Base-by-base conservation (phyloP, 2,329 filamentous ascomycete genomes). In the Bertia moriformis region DNA sequence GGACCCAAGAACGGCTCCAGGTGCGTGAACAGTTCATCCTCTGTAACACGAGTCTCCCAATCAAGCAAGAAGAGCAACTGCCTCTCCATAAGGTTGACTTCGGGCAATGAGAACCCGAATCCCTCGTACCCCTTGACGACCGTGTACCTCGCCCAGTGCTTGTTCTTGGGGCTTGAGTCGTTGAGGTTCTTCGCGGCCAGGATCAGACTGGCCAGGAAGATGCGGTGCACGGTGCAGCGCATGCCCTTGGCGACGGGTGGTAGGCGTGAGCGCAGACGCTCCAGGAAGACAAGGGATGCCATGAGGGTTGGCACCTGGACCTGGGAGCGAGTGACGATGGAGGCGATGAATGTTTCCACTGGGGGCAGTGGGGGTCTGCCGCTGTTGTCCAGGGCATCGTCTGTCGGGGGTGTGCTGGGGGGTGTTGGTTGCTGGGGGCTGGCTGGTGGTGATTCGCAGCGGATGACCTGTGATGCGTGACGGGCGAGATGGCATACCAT, bases 401-500 rank as follows among this genome's bases (percentile, higher is more conserved):
- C 32, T 15, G 17, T 13, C 17, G 32, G 32, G 17, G 32, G 32
- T 10, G 32, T 35, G 10, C 10, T 12, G 10, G 32, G 32, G 17
- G 32, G 32, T 7, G 32, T 35, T 7, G 32, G 32, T 15, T 35
- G 32, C 7, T 15, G 10, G 15, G 32, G 7, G 15, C 7, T 14
- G 32, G 32, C 17, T 15, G 17, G 10, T 10, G 10, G 32, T 7
- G 32, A 10, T 44, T 67, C 64, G 46, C 64, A 67, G 42, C 60
- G 57, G 45, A 67, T 67, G 49, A 67, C 64, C 49, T 54, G 50
- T 10, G 60, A 56, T 14, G 64, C 63, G 43, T 66, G 58, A 39
- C 57, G 50, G 36, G 63, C 63, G 45, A 67, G 48, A 48, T 67
- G 57, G 19, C 54, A 52, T 22, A 67, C 54, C 64, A 67, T 67